Base-by-base conservation (phyloP, 2,329 filamentous ascomycete species). In the Claviceps capensis region DNA sequence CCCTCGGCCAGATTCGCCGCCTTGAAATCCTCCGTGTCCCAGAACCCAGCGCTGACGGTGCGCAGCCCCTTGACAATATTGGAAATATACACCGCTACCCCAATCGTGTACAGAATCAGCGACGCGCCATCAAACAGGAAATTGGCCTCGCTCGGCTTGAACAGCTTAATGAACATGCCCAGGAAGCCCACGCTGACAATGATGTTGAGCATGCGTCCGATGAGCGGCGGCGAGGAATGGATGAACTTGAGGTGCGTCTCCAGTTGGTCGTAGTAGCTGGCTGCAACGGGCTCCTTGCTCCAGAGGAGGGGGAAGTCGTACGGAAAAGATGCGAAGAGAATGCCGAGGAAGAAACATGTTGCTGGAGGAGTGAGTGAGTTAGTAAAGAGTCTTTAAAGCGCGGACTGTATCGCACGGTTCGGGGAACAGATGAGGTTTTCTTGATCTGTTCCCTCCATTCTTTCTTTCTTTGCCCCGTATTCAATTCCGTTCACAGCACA, bases 11-110 rank as follows among this genome's bases (percentile, higher is more conserved):
- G 68, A 17, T 69, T 71, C 58, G 63, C 66, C 52, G 61, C 72
- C 47, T 64, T 59, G 45, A 65, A 69, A 52, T 70, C 71, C 30
- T 69, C 65, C 52, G 70, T 67, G 54, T 67, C 63, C 68, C 78
- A 94, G 53, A 80, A 72, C 38, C 86, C 87, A 5, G 78, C 79
- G 54, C 80, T 87, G 42, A 96, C 85, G 54, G 91, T 84, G 57
- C 90, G 77, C 66, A 98, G 77, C 4, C 91, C 93, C 74, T 95
- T 95, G 66, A 97, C 85, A 62, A 97, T 95, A 70, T 98, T 98
- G 61, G 90, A 85, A 58, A 95, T 81, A 70, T 97, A 98, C 60
- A 98, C 86, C 48, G 89, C 88, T 50, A 94, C 81, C 55, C 88
- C 93, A 61, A 93, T 88, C 52, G 91, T 76, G 69, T 91, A 93